A percentile compares a stretch with the other conserved stretches of the same genome.
phyloP scores from a whole-genome alignment of 257 asterid species.

The Penstemon barbatus region DNA sequence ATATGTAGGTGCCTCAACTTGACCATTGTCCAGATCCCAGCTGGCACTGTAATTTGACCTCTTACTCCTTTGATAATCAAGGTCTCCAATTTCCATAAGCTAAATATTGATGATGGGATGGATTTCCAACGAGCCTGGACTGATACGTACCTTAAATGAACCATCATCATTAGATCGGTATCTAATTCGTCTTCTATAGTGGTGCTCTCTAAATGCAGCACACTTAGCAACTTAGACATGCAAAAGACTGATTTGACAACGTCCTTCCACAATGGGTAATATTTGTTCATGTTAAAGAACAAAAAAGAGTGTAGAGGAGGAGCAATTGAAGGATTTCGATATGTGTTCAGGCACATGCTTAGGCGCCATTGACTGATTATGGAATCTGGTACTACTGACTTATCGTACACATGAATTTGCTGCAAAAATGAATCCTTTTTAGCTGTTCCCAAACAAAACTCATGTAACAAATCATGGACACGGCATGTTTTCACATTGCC shows the following conservation, averaged over 20 bases:
- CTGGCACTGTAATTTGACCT: background rate
- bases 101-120: slow-evolving; percentile 8
- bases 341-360: no score
- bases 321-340: background rate
- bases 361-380: no score
- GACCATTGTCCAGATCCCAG: slow-evolving; percentile 4
- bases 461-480: no score
- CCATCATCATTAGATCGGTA: background rate
- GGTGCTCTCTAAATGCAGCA: slow-evolving; percentile 1
- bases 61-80: slow-evolving; percentile 11
- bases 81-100: slow-evolving; percentile 9
- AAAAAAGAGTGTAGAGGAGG: slow-evolving; percentile 1
- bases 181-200: background rate
- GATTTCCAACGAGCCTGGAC: background rate
- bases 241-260: background rate
- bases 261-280: background rate
- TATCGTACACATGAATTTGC: no score
- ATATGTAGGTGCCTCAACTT: slow-evolving; percentile 24
- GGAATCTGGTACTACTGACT: no score
- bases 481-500: no score
- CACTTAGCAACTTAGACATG: background rate
- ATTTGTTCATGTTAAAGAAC: background rate
- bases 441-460: no score
- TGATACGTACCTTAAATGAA: slow-evolving; percentile 23
- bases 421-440: no score